Conservation (phyloP, 352 stramenopile species). For the Pythium insidiosum region DNA sequence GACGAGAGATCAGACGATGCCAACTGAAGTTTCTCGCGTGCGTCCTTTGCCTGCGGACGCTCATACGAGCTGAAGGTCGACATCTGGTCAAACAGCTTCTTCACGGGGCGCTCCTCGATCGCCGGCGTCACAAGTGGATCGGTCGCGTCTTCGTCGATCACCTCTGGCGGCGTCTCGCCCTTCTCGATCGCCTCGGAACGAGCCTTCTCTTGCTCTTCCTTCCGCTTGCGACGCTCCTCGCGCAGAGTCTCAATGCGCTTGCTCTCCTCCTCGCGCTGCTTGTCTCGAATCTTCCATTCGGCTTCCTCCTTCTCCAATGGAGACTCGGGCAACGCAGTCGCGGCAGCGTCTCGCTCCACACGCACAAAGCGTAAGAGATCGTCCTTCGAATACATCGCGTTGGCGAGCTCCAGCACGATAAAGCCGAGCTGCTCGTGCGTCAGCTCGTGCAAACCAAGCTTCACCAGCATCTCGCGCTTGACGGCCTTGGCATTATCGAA, state of each 20-base stretch:
- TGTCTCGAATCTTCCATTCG: slow-evolving; percentile 37
- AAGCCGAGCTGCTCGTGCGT: slow-evolving; percentile 44
- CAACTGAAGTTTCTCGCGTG: slow-evolving; percentile 36
- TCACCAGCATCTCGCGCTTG: slow-evolving; percentile 33
- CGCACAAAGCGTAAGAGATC: slow-evolving; percentile 47
- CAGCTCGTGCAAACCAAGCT: slow-evolving; percentile 54
- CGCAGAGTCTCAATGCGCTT: slow-evolving; percentile 42
- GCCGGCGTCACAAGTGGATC: slow-evolving; percentile 41
- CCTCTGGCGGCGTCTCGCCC: slow-evolving; percentile 54
- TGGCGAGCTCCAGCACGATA: slow-evolving; percentile 53
- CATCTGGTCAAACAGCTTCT: slow-evolving; percentile 48
- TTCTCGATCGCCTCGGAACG: slow-evolving; percentile 34
- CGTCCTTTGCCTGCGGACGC: slow-evolving; percentile 31
- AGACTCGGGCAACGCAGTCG: slow-evolving; percentile 30
- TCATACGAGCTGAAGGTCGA: slow-evolving; percentile 28
- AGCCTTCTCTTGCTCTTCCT: slow-evolving; percentile 40
- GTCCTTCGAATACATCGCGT: slow-evolving; percentile 30
- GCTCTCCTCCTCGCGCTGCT: slow-evolving; percentile 39
- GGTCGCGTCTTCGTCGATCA: slow-evolving; percentile 74
- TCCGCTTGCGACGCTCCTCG: slow-evolving; percentile 31
- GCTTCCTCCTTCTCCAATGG: slow-evolving; percentile 42
- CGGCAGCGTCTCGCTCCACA: slow-evolving; percentile 40
- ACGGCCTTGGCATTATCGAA: slow-evolving; percentile 15
- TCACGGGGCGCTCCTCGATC: slow-evolving; percentile 47
- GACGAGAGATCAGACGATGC: slow-evolving; percentile 26